A percentile compares a stretch with the other conserved stretches of the same genome.
Conservation (phyloP, 140 eudicot genomes). For the Artemisia princeps region DNA sequence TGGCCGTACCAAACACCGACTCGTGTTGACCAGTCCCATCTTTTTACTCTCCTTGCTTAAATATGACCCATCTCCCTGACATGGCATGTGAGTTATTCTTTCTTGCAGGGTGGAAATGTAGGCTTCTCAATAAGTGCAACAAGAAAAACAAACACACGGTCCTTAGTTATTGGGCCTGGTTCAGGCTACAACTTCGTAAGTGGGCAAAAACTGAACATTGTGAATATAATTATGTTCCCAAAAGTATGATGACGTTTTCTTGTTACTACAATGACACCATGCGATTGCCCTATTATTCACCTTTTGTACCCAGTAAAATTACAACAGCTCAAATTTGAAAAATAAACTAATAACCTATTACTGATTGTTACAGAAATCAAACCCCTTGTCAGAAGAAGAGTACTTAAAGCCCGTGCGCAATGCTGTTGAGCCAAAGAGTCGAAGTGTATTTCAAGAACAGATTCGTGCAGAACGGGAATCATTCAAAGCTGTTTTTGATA, state of each 20-base stretch:
- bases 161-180: conserved; percentile 90
- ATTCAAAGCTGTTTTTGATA: conserved; percentile 80
- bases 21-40: too few species aligned
- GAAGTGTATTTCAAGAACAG: conserved; percentile 58
- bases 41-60: neutral
- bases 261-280: neutral
- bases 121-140: conserved; percentile 86
- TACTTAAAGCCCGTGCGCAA: conserved; percentile 21
- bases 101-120: conserved; percentile 51
- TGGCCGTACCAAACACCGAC: too few species aligned
- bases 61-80: neutral
- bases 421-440: conserved; percentile 39
- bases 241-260: neutral
- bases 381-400: conserved; percentile 68
- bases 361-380: conserved; percentile 61
- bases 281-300: neutral
- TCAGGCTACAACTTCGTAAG: conserved; percentile 91
- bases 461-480: conserved; percentile 86
- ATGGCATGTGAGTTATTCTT: neutral
- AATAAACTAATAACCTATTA: neutral
- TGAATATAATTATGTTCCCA: neutral
- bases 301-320: neutral
- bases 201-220: neutral
- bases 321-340: neutral
- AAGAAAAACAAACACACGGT: conserved; percentile 40